phyloP scores from a whole-genome alignment of 208 protist genomes.

The Leishmania aethiopica region DNA sequence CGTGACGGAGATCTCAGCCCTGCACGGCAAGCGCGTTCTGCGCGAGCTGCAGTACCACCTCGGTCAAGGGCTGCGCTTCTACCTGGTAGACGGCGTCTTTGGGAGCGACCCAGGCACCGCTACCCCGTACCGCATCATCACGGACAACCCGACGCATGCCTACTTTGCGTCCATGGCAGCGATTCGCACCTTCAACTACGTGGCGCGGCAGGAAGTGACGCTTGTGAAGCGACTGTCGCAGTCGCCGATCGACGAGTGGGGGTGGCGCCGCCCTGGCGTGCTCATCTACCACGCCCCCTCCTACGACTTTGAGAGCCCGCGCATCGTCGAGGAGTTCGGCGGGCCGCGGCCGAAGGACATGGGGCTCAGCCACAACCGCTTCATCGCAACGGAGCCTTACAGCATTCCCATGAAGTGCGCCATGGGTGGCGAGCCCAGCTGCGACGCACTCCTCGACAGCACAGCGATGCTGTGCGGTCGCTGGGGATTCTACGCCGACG shows the following conservation, averaged over 20 bases:
- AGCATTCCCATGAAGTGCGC: conserved; percentile 91
- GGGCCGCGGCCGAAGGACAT: conserved; percentile 87
- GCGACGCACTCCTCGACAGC: conserved; percentile 77
- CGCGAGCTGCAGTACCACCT: conserved; percentile 91
- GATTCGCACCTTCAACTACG: conserved; percentile 86
- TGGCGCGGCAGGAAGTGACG: conserved; percentile 82
- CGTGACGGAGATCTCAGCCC: conserved; percentile 55
- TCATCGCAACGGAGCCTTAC: conserved; percentile 88
- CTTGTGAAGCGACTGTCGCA: conserved; percentile 86
- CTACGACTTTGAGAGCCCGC: conserved; percentile 85
- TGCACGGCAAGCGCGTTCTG: conserved; percentile 88
- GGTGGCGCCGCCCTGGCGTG: conserved; percentile 80
- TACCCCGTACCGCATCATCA: conserved; percentile 90
- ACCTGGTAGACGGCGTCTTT: conserved; percentile 87
- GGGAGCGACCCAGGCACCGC: conserved; percentile 69
- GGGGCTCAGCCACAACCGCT: conserved; percentile 63
- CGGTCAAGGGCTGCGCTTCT: conserved; percentile 88
- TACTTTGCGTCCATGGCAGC: conserved; percentile 85
- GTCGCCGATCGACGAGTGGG: conserved; percentile 90
- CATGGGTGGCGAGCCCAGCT: conserved; percentile 79
- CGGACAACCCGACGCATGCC: conserved; percentile 88
- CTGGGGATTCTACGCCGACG: conserved; percentile 91
- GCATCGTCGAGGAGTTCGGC: conserved; percentile 93
- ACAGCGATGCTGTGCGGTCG: conserved; percentile 82
- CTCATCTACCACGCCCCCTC: conserved; percentile 85